Evolutionary conservation across 257 asterid species (phyloP).

Genomic region (Ilex aquifolium): DNA sequence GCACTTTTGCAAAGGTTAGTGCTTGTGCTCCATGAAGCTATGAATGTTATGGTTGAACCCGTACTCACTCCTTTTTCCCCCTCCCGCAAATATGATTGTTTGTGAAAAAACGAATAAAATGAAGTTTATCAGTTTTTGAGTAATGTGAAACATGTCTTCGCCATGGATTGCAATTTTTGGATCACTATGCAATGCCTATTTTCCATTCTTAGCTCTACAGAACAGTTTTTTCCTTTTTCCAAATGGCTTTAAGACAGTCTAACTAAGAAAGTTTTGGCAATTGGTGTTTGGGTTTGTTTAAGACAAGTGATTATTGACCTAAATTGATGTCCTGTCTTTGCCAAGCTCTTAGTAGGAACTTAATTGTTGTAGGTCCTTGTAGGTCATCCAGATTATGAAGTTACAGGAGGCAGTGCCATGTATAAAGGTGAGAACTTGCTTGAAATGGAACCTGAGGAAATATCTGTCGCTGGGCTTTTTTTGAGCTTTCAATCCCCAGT

Average conservation of each 20-base stretch:
- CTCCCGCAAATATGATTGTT: too few relatives aligned
- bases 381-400: constrained; percentile 98
- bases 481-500: constrained; percentile 98
- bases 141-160: too few relatives aligned
- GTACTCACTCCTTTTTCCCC: too few relatives aligned
- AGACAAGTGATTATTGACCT: not conserved
- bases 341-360: constrained; percentile 17
- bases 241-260: not conserved
- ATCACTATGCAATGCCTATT: too few relatives aligned
- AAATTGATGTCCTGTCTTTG: too few relatives aligned
- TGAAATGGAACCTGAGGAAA: constrained; percentile 93
- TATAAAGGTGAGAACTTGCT: constrained; percentile 85
- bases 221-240: not conserved
- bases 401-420: constrained; percentile 74
- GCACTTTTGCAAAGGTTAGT: constrained; percentile 97
- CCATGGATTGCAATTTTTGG: too few relatives aligned
- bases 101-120: too few relatives aligned
- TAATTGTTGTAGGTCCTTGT: constrained; percentile 73
- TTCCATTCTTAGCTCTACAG: too few relatives aligned
- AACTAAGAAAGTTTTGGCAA: not conserved
- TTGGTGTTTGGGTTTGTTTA: not conserved
- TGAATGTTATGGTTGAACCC: not conserved
- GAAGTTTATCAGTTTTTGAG: too few relatives aligned
- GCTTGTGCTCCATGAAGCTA: constrained; percentile 6
- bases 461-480: constrained; percentile 91